These are phyloP conservation scores for Curvularia eragrostidis DNA, from an alignment of 2,329 filamentous ascomycete genomes.

Conservation along the genomic window DNA sequence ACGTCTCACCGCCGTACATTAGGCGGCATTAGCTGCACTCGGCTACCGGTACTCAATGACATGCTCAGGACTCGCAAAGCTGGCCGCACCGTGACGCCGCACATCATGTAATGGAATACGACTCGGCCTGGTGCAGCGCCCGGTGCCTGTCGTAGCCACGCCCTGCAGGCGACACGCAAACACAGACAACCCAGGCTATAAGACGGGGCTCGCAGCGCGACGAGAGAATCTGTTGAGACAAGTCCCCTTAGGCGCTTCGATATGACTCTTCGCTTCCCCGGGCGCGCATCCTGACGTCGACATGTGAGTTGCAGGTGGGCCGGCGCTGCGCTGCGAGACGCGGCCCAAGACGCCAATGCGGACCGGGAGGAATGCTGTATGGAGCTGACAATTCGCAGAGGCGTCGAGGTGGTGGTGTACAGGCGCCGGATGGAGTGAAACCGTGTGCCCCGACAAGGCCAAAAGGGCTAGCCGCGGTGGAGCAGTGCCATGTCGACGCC, in stretches of 20 bases:
- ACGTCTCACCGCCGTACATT: conserved; percentile 19
- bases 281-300: conserved; percentile 11
- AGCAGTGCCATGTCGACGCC: conserved; percentile 14
- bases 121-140: background rate
- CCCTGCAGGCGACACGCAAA: background rate
- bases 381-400: conserved; percentile 20
- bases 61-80: background rate
- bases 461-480: conserved; percentile 10
- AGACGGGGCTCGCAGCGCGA: conserved; percentile 1
- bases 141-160: conserved; percentile 2
- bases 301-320: conserved; percentile 14
- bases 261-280: conserved; percentile 13
- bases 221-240: conserved; percentile 11
- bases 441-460: conserved; percentile 13
- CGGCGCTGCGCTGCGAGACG: conserved; percentile 4
- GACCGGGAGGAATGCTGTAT: background rate
- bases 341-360: conserved; percentile 1
- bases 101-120: conserved; percentile 18
- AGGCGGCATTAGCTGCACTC: conserved; percentile 11
- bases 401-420: conserved; percentile 27
- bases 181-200: conserved; percentile 1
- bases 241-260: conserved; percentile 1
- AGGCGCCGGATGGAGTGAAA: conserved; percentile 16
- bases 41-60: conserved; percentile 7
- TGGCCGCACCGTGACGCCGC: conserved; percentile 5